Base-by-base conservation (phyloP, 2,329 filamentous ascomycete genomes). In the Fusarium miscanthi region DNA sequence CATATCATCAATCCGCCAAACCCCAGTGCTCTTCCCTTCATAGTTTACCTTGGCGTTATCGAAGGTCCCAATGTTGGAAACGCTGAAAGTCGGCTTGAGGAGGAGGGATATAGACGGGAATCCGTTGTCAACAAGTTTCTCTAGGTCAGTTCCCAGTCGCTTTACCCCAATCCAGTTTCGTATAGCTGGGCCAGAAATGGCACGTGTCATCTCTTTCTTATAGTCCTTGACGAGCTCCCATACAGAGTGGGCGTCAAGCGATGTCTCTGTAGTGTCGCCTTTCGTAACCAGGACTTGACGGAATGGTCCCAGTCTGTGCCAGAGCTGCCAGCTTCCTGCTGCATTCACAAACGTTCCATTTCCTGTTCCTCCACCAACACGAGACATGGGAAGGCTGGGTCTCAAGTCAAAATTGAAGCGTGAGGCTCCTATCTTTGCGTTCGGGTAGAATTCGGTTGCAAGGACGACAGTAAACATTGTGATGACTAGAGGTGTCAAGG, bases 401-500 rank as follows among this genome's bases (percentile, higher is more conserved):
- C 71, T 59, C 48, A 69, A 41, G 23, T 76, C 69, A 12, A 70
- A 38, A 2, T 64, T 70, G 35, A 58, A 76, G 11, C 66, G 48
- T 1, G 61, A 49, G 1, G 66, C 53, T 17, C 66, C 71, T 5
- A 78, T 59, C 43, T 72, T 74, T 1, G 77, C 77, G 11, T 75
- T 53, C 0, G 74, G 77, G 31, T 76, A 78, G 21, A 63, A 70
- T 21, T 78, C 77, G 16, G 38, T 63, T 2, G 69, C 69, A 8
- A 78, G 49, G 2, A 74, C 70, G 37, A 59, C 59, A 3, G 60
- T 25, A 8, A 70, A n/a, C 52, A 72, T 54, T 5, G 66, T 54
- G 2, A 59, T 66, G 5, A 78, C 33, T 2, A 78, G 59, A 3
- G 77, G 74, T 2, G 77, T 78, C 17, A 78, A 77, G 1, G 70